Evolutionary conservation across 495 filamentous ascomycete species (phyloP).

Genomic region (Tuber calosporum): DNA sequence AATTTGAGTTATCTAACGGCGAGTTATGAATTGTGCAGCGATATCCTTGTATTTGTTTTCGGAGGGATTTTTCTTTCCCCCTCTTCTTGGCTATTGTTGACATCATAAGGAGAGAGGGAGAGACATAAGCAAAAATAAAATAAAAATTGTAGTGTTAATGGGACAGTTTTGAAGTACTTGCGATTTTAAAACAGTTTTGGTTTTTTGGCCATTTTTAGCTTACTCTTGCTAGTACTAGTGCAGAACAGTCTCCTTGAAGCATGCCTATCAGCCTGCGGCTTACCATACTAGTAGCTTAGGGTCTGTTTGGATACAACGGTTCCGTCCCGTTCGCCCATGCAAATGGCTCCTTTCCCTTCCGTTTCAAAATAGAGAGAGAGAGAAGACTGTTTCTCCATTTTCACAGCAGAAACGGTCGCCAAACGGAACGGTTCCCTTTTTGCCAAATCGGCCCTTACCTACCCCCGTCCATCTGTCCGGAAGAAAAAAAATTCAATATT

Average conservation of each 20-base stretch:
- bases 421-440: too few species aligned
- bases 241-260: not conserved
- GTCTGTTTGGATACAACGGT: too few species aligned
- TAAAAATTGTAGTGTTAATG: not conserved
- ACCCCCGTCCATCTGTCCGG: not conserved
- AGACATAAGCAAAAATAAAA: not conserved
- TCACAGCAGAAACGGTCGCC: too few species aligned
- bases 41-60: conserved; percentile 1
- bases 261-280: not conserved
- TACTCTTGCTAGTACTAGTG: not conserved
- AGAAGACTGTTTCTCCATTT: too few species aligned
- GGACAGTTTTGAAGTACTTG: not conserved
- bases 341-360: too few species aligned
- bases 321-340: too few species aligned
- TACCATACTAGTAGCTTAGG: not conserved
- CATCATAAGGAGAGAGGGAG: not conserved
- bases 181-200: not conserved
- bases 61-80: not conserved
- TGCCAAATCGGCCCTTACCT: too few species aligned
- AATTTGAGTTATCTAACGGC: not conserved
- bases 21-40: not conserved
- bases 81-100: not conserved
- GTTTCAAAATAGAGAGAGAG: too few species aligned
- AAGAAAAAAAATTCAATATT: not conserved
- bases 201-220: not conserved